Evolutionary conservation across 2,329 filamentous ascomycete genomes (phyloP).

Genomic region (Chalara sp.): DNA sequence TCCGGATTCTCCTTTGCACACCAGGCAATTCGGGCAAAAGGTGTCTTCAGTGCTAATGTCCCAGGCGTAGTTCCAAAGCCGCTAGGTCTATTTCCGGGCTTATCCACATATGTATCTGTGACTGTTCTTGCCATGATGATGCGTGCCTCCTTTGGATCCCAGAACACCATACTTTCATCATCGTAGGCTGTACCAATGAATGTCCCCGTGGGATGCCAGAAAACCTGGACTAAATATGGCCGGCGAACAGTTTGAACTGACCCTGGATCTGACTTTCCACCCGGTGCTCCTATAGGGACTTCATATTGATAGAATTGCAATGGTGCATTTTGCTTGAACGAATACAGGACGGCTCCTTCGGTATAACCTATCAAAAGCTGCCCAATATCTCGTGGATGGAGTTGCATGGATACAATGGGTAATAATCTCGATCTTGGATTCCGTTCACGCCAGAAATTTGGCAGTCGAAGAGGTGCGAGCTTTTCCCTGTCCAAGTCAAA

Average conservation of each 20-base stretch:
- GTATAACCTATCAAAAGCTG: slow-evolving; percentile 87
- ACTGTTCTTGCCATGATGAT: slow-evolving; percentile 79
- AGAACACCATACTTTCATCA: slow-evolving; percentile 86
- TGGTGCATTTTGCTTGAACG: slow-evolving; percentile 84
- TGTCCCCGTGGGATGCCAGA: slow-evolving; percentile 82
- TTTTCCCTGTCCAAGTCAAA: slow-evolving; percentile 84
- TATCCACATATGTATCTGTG: slow-evolving; percentile 65
- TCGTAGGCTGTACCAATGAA: slow-evolving; percentile 27
- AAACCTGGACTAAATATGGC: slow-evolving; percentile 72
- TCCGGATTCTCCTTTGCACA: slow-evolving; percentile 92
- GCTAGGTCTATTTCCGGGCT: slow-evolving; percentile 42
- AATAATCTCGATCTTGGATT: slow-evolving; percentile 60
- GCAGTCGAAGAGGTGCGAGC: slow-evolving; percentile 71
- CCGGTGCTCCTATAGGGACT: slow-evolving; percentile 73
- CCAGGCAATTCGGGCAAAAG: slow-evolving; percentile 77
- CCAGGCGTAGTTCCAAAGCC: slow-evolving; percentile 37
- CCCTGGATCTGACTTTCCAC: slow-evolving; percentile 57
- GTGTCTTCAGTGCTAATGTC: slow-evolving; percentile 57
- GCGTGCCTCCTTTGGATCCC: slow-evolving; percentile 86
- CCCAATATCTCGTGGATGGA: slow-evolving; percentile 90
- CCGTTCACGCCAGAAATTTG: slow-evolving; percentile 77
- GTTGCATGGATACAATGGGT: slow-evolving; percentile 67
- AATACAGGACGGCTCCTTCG: slow-evolving; percentile 82
- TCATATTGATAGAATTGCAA: slow-evolving; percentile 78
- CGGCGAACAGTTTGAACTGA: slow-evolving; percentile 55